Base-by-base conservation (phyloP, 495 filamentous ascomycete species). In the Glonium stellatum region DNA sequence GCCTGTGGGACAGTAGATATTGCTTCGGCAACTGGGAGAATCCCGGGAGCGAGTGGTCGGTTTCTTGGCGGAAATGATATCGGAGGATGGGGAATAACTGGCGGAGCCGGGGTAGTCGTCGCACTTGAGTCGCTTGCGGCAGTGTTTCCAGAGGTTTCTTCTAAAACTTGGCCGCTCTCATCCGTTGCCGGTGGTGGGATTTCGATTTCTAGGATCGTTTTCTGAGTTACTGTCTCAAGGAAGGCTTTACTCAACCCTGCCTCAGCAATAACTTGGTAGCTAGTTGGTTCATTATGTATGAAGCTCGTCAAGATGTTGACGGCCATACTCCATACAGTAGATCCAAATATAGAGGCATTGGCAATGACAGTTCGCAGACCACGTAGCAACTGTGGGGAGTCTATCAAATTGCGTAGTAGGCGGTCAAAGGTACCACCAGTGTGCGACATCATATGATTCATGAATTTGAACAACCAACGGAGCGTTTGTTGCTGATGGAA, bases 231-330 rank as follows among this genome's bases (percentile, higher is more conserved):
- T 15, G 89, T 81, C 67, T 90, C 83, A 22, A 99, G 79, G 47
- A 96, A 83, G 55, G 82, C 88, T 69, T 86, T 85, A 60, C 90
- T 90, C 54, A 97, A 78, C 31, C 93, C 93, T 49, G 95, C 90
- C 75, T 99, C 95, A 18, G 87, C 88, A 64, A 99, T 91, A 18
- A 95, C 89, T 27, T 88, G 84, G 69, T 97, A 97, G 68, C 95
- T 99, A 4, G 95, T 97, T 1, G 95, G 95, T 67, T 99, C 95
- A 69, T 97, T 97, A 72, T 99, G 95, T 59, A 99, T 96, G 76
- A 97, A 97, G 67, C 86, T 92, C 72, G 88, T 92, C 27, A 97
- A 78, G 64, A 97, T 90, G 62, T 86, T 87, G 58, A 93, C 88
- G 18, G 89, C 87, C 68, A 88, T 87, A 57, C 90, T 95, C 95